Percentiles rank a stretch among this genome's conserved stretches.
Evolutionary conservation across 1,139 yeast species (phyloP).

Genomic region (Pneumocystis sp.): DNA sequence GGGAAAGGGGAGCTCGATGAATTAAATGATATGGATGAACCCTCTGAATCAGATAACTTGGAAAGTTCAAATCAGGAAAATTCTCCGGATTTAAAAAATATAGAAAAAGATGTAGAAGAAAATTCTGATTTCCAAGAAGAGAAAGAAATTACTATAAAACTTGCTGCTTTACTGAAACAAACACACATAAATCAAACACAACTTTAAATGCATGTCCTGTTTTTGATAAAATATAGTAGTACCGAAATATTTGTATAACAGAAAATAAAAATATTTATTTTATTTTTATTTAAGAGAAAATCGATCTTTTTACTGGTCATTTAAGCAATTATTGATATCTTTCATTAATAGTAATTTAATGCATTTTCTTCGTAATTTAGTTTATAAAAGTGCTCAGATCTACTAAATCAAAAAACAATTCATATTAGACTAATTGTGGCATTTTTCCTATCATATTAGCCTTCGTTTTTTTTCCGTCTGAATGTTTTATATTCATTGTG

Average conservation of each 20-base stretch:
- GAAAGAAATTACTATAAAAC: not conserved
- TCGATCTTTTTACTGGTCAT: too few species aligned
- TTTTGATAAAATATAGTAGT: not conserved
- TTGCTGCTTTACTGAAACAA: not conserved
- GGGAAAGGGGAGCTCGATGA: slow-evolving; percentile 79
- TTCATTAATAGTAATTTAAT: too few species aligned
- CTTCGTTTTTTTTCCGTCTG: not conserved
- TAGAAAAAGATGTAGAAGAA: not conserved
- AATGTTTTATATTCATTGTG: not conserved
- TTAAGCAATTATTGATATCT: not conserved
- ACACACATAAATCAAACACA: not conserved
- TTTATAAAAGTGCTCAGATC: too few species aligned
- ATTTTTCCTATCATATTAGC: not conserved
- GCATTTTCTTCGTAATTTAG: too few species aligned
- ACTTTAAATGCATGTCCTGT: not conserved
- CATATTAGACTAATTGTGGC: too few species aligned
- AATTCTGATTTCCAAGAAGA: too few species aligned
- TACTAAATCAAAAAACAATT: too few species aligned
- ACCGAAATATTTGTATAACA: not conserved
- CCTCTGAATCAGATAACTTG: slow-evolving; percentile 35
- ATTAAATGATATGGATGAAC: slow-evolving; percentile 84
- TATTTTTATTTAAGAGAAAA: not conserved
- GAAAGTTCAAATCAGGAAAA: not conserved
- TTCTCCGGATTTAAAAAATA: not conserved
- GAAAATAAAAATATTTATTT: not conserved